Percentiles rank a stretch among this genome's conserved stretches.
phyloP scores from a whole-genome alignment of 169 alveolate genomes.

The Eimeria falciformis region DNA sequence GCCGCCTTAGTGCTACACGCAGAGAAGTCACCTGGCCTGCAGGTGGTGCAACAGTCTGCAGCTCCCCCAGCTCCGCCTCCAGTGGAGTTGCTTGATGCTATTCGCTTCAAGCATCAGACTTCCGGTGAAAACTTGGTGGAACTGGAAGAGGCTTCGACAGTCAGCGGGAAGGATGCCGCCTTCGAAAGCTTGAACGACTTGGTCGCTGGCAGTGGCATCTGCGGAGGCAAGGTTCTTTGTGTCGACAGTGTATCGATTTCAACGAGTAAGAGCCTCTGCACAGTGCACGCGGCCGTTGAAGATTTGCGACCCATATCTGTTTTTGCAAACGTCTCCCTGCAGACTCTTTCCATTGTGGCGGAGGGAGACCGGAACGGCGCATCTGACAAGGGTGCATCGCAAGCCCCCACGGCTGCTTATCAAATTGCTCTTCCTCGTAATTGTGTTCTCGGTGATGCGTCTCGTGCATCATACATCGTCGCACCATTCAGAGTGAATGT shows the following conservation, averaged over 20 bases:
- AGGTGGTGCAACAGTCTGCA: not conserved
- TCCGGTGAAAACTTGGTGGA: too few relatives aligned
- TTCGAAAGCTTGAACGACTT: not conserved
- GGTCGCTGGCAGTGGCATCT: not conserved
- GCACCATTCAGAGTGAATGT: not conserved
- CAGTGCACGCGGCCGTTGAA: not conserved
- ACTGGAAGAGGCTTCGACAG: not conserved
- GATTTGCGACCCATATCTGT: not conserved
- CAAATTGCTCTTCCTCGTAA: not conserved
- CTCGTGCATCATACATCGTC: not conserved
- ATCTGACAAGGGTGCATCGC: not conserved
- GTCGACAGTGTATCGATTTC: not conserved
- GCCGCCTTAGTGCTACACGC: not conserved
- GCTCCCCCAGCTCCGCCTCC: not conserved
- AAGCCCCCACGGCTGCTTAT: not conserved
- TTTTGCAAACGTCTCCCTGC: not conserved
- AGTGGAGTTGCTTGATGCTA: not conserved
- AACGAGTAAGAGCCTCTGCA: not conserved
- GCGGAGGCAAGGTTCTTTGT: not conserved
- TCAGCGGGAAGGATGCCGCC: too few relatives aligned
- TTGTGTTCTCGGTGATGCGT: not conserved
- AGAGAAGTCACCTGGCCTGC: not conserved
- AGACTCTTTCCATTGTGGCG: not conserved
- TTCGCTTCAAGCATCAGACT: not conserved
- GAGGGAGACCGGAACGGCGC: not conserved